Percentiles rank a stretch among this genome's conserved stretches.
These are phyloP conservation scores for Ophiosphaerella herpotricha DNA, from an alignment of 2,329 filamentous ascomycete genomes.

Conservation along the genomic window DNA sequence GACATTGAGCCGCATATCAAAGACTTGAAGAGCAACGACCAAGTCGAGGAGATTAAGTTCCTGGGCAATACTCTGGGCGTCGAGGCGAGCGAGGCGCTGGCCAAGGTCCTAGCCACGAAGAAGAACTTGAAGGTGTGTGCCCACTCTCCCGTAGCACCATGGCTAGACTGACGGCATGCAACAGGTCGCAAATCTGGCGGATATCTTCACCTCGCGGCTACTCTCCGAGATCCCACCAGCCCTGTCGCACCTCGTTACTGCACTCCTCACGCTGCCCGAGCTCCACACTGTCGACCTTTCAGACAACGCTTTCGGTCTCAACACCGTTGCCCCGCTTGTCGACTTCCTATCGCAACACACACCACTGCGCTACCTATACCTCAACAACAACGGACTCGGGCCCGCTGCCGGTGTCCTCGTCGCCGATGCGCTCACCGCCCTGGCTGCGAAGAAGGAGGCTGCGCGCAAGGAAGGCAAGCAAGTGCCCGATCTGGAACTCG, in stretches of 20 bases:
- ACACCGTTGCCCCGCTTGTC: conserved; percentile 89
- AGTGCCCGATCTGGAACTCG: conserved; percentile 87
- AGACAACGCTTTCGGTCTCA: conserved; percentile 97
- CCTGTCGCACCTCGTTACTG: conserved; percentile 80
- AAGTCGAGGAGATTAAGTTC: conserved; percentile 84
- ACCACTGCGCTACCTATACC: conserved; percentile 88
- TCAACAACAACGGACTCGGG: conserved; percentile 98
- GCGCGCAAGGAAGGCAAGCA: conserved; percentile 72
- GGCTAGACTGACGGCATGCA: conserved; percentile 35
- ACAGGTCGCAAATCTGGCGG: conserved; percentile 81
- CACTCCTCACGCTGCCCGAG: conserved; percentile 82
- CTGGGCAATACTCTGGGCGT: conserved; percentile 92
- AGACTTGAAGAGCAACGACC: conserved; percentile 69
- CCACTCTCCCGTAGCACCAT: conserved; percentile 8
- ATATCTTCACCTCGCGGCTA: conserved; percentile 95
- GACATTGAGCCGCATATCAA: conserved; percentile 86
- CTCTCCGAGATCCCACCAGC: conserved; percentile 93
- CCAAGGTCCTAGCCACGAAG: conserved; percentile 81
- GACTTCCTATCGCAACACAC: conserved; percentile 87
- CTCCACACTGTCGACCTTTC: conserved; percentile 93
- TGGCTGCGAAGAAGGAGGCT: conserved; percentile 82
- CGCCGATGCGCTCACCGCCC: conserved; percentile 80
- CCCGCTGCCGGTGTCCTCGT: conserved; percentile 88
- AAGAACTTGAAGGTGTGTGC: conserved; percentile 70
- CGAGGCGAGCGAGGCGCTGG: conserved; percentile 82